phyloP scores from a whole-genome alignment of 768 basidiomycete genomes.

The Chiua virens region DNA sequence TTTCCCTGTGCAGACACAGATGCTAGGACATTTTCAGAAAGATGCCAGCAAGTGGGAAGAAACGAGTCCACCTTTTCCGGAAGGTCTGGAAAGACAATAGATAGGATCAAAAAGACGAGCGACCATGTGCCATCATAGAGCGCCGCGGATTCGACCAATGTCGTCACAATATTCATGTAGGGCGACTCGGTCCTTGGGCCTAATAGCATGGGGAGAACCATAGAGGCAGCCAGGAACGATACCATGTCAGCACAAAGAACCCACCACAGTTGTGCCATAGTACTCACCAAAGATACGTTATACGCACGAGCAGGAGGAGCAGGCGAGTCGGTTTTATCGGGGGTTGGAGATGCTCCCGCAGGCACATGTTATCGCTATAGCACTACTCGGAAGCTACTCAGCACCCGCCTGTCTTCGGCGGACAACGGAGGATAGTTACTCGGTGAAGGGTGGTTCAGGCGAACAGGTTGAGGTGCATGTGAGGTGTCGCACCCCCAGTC shows the following conservation, averaged over 20 bases:
- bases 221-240: neutral
- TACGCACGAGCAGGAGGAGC: no score
- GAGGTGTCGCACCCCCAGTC: no score
- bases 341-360: no score
- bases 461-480: conserved; percentile 13
- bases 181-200: conserved; percentile 16
- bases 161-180: conserved; percentile 21
- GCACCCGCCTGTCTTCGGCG: conserved; percentile 55
- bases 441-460: conserved; percentile 23
- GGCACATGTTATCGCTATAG: conserved; percentile 37
- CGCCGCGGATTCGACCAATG: conserved; percentile 25
- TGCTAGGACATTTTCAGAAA: no score
- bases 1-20: no score
- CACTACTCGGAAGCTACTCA: conserved; percentile 55
- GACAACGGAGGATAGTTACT: conserved; percentile 42
- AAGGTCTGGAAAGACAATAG: no score
- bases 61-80: no score
- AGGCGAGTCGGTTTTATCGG: no score
- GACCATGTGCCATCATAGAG: conserved; percentile 28
- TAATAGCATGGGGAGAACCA: neutral
- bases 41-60: no score
- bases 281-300: conserved; percentile 27
- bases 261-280: neutral
- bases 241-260: neutral
- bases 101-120: conserved; percentile 21